Evolutionary conservation across 768 basidiomycete genomes (phyloP).

Genomic region (Mrakia hoshinonis): DNA sequence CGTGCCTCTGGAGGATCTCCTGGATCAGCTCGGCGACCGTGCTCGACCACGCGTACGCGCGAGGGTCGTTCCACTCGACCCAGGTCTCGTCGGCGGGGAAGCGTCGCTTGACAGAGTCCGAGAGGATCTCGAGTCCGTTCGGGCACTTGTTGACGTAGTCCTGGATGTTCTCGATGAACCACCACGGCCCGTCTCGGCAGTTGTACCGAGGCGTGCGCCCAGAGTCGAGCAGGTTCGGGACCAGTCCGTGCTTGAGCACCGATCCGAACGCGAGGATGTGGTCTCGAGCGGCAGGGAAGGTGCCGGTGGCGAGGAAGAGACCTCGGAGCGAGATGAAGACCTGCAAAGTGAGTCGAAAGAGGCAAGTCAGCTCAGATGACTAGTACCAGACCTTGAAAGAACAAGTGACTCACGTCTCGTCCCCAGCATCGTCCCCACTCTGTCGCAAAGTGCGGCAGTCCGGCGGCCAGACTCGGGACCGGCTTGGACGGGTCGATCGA

Average conservation of each 20-base stretch:
- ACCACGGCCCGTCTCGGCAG: conserved; percentile 97
- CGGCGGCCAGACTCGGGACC: conserved; percentile 82
- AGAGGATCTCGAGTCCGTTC: conserved; percentile 68
- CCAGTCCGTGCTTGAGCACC: conserved; percentile 49
- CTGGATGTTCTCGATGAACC: conserved; percentile 98
- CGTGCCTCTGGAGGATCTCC: conserved; percentile 90
- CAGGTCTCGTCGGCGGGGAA: conserved; percentile 91
- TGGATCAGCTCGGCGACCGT: conserved; percentile 92
- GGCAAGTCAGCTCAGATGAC: background rate
- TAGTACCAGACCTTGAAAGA: background rate
- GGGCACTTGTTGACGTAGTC: conserved; percentile 80
- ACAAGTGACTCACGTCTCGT: conserved; percentile 44
- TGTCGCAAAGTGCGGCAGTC: conserved; percentile 83
- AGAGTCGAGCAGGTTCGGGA: conserved; percentile 92
- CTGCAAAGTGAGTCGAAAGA: background rate
- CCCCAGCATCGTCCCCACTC: conserved; percentile 98
- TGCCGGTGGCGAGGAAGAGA: conserved; percentile 85
- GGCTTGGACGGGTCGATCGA: conserved; percentile 59
- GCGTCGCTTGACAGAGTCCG: conserved; percentile 76
- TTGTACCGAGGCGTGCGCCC: conserved; percentile 78
- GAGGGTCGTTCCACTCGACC: conserved; percentile 80
- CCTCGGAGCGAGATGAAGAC: conserved; percentile 83
- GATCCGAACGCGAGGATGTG: conserved; percentile 63
- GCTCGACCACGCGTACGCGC: conserved; percentile 70
- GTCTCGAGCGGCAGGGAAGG: conserved; percentile 60